These are phyloP conservation scores for Penicillium psychrofluorescens DNA, from an alignment of 495 filamentous ascomycete genomes.

Conservation along the genomic window DNA sequence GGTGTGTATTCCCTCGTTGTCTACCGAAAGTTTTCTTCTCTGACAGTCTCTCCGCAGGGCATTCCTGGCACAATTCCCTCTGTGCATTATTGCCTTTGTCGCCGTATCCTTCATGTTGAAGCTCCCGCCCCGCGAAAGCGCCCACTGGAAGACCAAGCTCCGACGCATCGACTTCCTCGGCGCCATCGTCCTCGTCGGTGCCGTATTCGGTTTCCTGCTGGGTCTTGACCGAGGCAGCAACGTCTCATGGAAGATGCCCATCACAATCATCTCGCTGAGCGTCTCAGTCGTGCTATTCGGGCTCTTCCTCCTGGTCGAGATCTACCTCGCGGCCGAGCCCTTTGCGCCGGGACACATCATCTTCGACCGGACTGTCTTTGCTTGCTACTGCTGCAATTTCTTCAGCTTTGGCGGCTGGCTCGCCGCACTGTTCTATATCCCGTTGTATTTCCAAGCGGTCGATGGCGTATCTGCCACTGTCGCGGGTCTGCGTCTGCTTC, in stretches of 20 bases:
- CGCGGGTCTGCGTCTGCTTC: slow-evolving; percentile 61
- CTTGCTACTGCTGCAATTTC: slow-evolving; percentile 68
- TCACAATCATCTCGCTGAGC: slow-evolving; percentile 53
- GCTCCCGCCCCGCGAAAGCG: slow-evolving; percentile 47
- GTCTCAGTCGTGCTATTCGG: slow-evolving; percentile 55
- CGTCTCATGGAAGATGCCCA: slow-evolving; percentile 53
- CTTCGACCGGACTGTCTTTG: slow-evolving; percentile 59
- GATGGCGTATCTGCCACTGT: slow-evolving; percentile 56
- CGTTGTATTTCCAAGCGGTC: slow-evolving; percentile 74
- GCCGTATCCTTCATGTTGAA: slow-evolving; percentile 57
- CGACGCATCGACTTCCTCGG: slow-evolving; percentile 75
- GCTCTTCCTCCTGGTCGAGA: slow-evolving; percentile 65
- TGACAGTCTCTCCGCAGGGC: slow-evolving; percentile 38
- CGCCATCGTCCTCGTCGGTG: slow-evolving; percentile 60
- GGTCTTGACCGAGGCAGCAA: slow-evolving; percentile 78
- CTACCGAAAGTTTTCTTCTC: neutral
- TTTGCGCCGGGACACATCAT: slow-evolving; percentile 79
- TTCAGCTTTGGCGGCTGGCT: slow-evolving; percentile 66
- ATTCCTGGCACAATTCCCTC: slow-evolving; percentile 64
- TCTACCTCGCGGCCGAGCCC: slow-evolving; percentile 62
- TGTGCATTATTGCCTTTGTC: slow-evolving; percentile 60
- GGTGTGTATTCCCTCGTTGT: slow-evolving; percentile 37
- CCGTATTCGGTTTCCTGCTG: slow-evolving; percentile 64
- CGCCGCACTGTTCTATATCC: slow-evolving; percentile 63
- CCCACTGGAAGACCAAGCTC: slow-evolving; percentile 58